Evolutionary conservation across 2,329 filamentous ascomycete species (phyloP).

Genomic region (Didymella pinodella): DNA sequence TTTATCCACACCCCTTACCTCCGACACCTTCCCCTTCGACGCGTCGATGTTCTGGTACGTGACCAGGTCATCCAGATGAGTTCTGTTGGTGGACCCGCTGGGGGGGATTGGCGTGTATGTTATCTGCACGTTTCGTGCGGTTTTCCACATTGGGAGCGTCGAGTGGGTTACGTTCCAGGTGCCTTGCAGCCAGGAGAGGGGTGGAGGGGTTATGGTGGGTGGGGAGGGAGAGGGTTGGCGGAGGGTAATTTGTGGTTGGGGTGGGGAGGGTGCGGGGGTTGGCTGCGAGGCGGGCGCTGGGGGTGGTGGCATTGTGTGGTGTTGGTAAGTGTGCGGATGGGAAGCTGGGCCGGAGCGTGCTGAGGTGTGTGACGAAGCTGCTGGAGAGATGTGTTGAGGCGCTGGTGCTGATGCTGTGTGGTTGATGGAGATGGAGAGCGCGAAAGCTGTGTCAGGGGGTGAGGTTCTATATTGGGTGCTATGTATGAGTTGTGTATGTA

Average conservation of each 20-base stretch:
- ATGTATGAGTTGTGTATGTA: not conserved
- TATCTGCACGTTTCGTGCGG: constrained; percentile 80
- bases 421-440: not conserved
- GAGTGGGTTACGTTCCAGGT: constrained; percentile 51
- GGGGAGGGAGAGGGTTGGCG: constrained; percentile 36
- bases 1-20: constrained; percentile 71
- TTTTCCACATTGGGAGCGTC: constrained; percentile 73
- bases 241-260: constrained; percentile 25
- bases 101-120: constrained; percentile 65
- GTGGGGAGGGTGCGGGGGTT: not conserved
- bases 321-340: not conserved
- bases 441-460: not conserved
- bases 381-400: not conserved
- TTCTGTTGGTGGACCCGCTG: constrained; percentile 12
- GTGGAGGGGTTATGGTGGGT: constrained; percentile 37
- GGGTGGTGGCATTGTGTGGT: not conserved
- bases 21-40: constrained; percentile 62
- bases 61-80: constrained; percentile 73
- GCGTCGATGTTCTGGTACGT: constrained; percentile 67
- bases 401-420: not conserved
- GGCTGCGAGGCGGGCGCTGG: not conserved
- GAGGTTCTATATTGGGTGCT: not conserved
- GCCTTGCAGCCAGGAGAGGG: constrained; percentile 48
- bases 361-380: not conserved
- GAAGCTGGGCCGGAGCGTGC: not conserved